Evolutionary conservation across 495 filamentous ascomycete genomes (phyloP).

Genomic region (Aspergillus bertholletiae): DNA sequence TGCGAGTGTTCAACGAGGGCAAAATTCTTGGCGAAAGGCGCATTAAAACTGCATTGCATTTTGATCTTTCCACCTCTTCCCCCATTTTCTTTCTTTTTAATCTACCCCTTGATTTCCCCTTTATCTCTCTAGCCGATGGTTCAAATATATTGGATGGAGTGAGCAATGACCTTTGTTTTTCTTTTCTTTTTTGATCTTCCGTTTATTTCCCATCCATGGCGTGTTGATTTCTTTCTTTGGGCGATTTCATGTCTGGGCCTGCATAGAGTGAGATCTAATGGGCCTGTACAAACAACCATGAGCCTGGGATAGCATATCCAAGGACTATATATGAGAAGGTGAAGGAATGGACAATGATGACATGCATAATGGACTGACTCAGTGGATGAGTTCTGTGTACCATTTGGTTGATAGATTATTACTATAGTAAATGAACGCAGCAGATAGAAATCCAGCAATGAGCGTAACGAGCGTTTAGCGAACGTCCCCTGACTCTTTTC

Average conservation of each 20-base stretch:
- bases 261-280: slow-evolving; percentile 7
- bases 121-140: background rate
- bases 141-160: background rate
- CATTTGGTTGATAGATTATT: slow-evolving; percentile 14
- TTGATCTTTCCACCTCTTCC: background rate
- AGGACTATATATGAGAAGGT: slow-evolving; percentile 12
- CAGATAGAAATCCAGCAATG: background rate
- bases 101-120: background rate
- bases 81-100: background rate
- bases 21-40: slow-evolving; percentile 25
- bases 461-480: background rate
- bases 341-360: slow-evolving; percentile 10
- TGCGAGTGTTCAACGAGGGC: slow-evolving; percentile 8
- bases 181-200: background rate
- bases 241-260: background rate
- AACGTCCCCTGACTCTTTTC: too few species aligned
- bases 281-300: slow-evolving; percentile 1
- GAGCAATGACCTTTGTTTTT: slow-evolving; percentile 1
- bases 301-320: slow-evolving; percentile 3
- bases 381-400: slow-evolving; percentile 11
- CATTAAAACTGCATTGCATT: slow-evolving; percentile 20
- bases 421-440: slow-evolving; percentile 5
- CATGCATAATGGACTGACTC: slow-evolving; percentile 12
- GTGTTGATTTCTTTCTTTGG: background rate
- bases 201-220: background rate